A percentile compares a stretch with the other conserved stretches of the same genome.
Conservation (phyloP, 108 stramenopile genomes). For the Nitzschia palea region DNA sequence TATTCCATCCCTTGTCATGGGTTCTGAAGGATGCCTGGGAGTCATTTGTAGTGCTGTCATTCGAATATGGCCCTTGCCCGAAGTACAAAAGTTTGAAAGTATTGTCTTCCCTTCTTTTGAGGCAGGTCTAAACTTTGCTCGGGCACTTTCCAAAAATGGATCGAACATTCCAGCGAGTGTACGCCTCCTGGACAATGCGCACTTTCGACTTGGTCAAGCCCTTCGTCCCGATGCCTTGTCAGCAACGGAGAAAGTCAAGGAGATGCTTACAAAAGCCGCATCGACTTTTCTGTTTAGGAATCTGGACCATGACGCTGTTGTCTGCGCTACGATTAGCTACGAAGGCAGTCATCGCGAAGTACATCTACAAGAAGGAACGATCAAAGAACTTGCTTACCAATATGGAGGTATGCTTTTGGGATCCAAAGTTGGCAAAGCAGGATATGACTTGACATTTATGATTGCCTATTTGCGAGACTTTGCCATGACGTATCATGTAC, state of each 20-base stretch:
- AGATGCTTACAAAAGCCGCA: constrained; percentile 19
- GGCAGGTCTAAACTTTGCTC: constrained; percentile 73
- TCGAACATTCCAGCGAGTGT: constrained; percentile 75
- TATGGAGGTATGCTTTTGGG: constrained; percentile 83
- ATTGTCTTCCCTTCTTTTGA: constrained; percentile 75
- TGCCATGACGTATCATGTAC: constrained; percentile 84
- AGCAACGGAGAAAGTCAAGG: constrained; percentile 27
- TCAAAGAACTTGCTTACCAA: constrained; percentile 39
- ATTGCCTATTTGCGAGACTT: constrained; percentile 97
- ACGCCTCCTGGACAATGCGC: constrained; percentile 91
- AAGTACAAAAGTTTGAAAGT: constrained; percentile 62
- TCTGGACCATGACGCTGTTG: constrained; percentile 43
- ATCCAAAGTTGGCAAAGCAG: constrained; percentile 69
- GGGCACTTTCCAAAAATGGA: constrained; percentile 59
- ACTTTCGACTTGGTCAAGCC: constrained; percentile 91
- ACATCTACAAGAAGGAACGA: constrained; percentile 51
- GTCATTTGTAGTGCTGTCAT: constrained; percentile 89
- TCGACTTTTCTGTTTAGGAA: background rate
- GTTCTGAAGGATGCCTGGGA: constrained; percentile 92
- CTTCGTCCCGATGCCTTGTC: constrained; percentile 59
- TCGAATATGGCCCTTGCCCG: constrained; percentile 82
- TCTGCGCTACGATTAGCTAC: constrained; percentile 86
- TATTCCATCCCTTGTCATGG: constrained; percentile 74
- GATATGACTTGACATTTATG: constrained; percentile 92
- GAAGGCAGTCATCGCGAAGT: constrained; percentile 81